A percentile compares a stretch with the other conserved stretches of the same genome.
These are phyloP conservation scores for Cucumis hystrix DNA, from an alignment of 306 rosid species.

Conservation along the genomic window DNA sequence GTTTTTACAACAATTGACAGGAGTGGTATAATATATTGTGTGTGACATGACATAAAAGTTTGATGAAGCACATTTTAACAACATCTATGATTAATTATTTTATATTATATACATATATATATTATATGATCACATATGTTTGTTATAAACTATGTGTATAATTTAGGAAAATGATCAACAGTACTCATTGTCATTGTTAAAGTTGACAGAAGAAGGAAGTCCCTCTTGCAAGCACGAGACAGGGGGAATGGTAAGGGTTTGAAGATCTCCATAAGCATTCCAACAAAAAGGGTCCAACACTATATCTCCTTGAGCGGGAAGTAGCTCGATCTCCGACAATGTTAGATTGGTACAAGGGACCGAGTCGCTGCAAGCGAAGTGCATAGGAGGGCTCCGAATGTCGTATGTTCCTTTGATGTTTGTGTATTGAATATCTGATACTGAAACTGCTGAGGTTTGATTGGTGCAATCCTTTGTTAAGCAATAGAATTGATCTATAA, in stretches of 20 bases:
- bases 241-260: constrained; percentile 25
- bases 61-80: not conserved
- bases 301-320: constrained; percentile 19
- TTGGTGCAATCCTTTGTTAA: constrained; percentile 28
- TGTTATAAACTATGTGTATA: not conserved
- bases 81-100: not conserved
- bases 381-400: constrained; percentile 29
- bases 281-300: constrained; percentile 30
- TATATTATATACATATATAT: not conserved
- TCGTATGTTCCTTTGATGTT: constrained; percentile 51
- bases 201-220: constrained; percentile 10
- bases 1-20: too few relatives aligned
- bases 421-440: constrained; percentile 26
- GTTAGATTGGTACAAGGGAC: constrained; percentile 44
- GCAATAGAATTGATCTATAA: constrained; percentile 56
- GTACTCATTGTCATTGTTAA: not conserved
- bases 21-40: not conserved
- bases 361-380: constrained; percentile 41
- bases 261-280: constrained; percentile 40
- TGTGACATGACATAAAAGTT: not conserved
- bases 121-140: not conserved
- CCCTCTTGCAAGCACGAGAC: constrained; percentile 32
- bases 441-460: constrained; percentile 39
- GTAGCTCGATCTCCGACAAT: constrained; percentile 21
- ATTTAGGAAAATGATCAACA: not conserved